Base-by-base conservation (phyloP, 129 eudicot genomes). In the Logfia minima region DNA sequence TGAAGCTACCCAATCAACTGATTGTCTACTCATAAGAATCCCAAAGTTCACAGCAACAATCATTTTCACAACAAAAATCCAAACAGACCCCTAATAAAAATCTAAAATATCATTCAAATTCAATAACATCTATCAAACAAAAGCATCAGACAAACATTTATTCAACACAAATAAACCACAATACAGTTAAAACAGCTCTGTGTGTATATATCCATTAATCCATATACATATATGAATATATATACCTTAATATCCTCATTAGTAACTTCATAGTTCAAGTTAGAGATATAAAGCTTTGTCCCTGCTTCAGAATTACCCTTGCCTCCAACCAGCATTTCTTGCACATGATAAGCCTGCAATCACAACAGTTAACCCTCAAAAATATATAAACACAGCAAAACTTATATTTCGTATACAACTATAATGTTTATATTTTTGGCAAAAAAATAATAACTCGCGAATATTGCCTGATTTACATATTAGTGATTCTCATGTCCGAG, bases 211-310 rank as follows among this genome's bases (percentile, higher is more conserved):
- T 39, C 48, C 48, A 39, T 7, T 39, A 39, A 39, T 39, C 18
- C 55, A 48, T 16, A 48, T 48, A 48, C 14, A 13, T 18, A 19
- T 58, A 26, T 26, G 2, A 1, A 26, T 26, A 48, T 48, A 48
- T 18, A 21, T 21, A 87, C 92, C 92, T 77, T 82, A 16, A 87
- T 85, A 64, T 85, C 92, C 55, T 80, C 85, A n/a, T 85, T 82
- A n/a, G 87, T 75, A 59, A 87, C 92, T 29, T 82, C 89, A 32
- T 58, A 78, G 22, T 85, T 78, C 83, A 87, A 75, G 31, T 87
- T 87, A 0, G 89, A 85, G 32, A 87, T 59, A 66, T 85, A 87
- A 3, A 87, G 84, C 83, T 80, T 85, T 1, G 85, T 83, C 55
- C 84, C 88, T 1, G 79, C 75, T 34, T 81, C 87, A 21, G 82